Evolutionary conservation across 75 land plant genomes (phyloP), one percentile per base, ranked within the genome.

Genomic region (Pinus taeda): DNA sequence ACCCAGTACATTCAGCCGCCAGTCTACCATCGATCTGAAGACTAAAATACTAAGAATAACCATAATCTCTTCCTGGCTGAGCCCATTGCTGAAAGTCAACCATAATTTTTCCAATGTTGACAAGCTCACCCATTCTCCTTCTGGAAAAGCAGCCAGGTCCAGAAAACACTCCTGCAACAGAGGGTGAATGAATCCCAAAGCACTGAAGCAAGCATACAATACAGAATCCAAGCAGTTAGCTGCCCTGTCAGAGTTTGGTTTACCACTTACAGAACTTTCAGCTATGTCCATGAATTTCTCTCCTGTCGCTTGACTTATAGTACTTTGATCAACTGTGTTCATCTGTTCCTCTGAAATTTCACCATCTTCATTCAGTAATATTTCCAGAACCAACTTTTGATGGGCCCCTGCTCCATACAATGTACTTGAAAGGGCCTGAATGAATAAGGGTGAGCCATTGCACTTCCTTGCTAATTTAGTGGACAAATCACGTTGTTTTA

Each of bases 71-170:
- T 78, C 59, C 24, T 71, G 73, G 58, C 14, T 57, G 4, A 78
- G 73, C 39, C 79, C 59, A 73, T 78, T 57, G 30, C 79, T 37
- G 58, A 53, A 73, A 78, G 74, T 3, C 37, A 53, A 9, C 77
- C 76, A 78, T 53, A 78, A 21, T 30, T 71, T 29, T 24, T 71
- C 76, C 57, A 78, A 58, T n/a, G 29, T 72, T 49, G 79, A 78
- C 18, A 57, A 55, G 45, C 60, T 72, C 22, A 78, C 30, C 79
- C 79, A 78, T 30, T 71, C 74, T 29, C 75, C 79, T 72, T 78
- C 74, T 57, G 79, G 79, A 71, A 78, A 78, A 45, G 79, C 79
- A 71, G 39, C 57, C 12, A 78, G 59, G 59, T 78, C 79, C 33
- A 78, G 59, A 56, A 78, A 73, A 20, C 76, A 74, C 74, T 78